Base-by-base conservation (phyloP, 352 stramenopile species). In the Blastocystis sp. region DNA sequence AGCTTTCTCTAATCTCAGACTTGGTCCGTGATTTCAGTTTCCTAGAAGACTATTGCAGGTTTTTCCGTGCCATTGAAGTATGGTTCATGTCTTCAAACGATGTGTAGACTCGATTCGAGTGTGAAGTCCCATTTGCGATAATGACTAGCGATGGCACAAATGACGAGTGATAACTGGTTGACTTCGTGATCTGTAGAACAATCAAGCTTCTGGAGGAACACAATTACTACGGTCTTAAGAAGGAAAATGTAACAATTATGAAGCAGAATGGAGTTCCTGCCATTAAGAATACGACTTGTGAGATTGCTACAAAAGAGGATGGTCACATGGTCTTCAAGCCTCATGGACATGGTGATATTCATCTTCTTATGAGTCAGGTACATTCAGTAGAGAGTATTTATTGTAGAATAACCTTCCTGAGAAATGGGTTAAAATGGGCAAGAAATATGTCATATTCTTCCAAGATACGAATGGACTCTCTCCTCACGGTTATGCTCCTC, bases 61-160 rank as follows among this genome's bases (percentile, higher is more conserved):
- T 98, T 88, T 93, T 94, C 89, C 90, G 95, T 77, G 95, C 97
- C 67, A 94, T 99, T 37, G 90, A 96, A 35, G 94, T 94, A 46
- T 90, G 97, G 51, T 90, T 98, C 89, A 89, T 19, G 14, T 37
- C 0, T 11, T n/a, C 61, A 5, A 39, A 14, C 21, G 29, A 75
- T 42, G 24, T 35, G 9, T 77, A 86, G 75, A 75, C 42, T 7
- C 16, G 24, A 5, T 52, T 52, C 21, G 74, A 37, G 0, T 73
- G 88, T 16, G 89, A 92, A 14, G 86, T 98, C 46, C 95, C 95
- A 9, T 91, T 98, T 37, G 94, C 94, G 42, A 98, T 99, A 88
- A 99, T 99, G 96, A 97, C 95, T 66, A 97, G 92, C 4, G 94
- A 95, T 86, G 95, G 97, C 90, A 99, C 96, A 1, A 93, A 98